phyloP scores from a whole-genome alignment of 2,329 filamentous ascomycete genomes.

The Penicillium sp. region DNA sequence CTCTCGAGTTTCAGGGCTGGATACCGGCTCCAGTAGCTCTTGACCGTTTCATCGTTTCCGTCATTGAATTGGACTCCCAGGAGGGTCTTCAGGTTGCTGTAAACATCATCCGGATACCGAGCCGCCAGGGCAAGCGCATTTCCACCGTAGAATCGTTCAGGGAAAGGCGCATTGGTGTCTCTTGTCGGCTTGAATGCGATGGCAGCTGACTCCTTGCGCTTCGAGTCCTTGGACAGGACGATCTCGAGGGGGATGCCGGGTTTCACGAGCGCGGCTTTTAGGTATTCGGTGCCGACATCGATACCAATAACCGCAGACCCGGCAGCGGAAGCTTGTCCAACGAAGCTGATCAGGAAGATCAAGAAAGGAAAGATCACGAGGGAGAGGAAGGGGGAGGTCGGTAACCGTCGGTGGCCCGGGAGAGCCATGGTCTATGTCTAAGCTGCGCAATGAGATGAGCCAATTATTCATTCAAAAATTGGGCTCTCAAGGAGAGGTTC shows the following conservation, averaged over 20 bases:
- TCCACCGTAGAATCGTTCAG: slow-evolving; percentile 86
- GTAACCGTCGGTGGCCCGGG: slow-evolving; percentile 28
- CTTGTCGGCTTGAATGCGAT: slow-evolving; percentile 89
- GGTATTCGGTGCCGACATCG: slow-evolving; percentile 92
- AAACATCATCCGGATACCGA: slow-evolving; percentile 89
- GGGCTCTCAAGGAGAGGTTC: background rate
- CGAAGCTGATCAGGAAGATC: slow-evolving; percentile 54
- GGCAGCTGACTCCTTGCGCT: slow-evolving; percentile 88
- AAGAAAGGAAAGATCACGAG: slow-evolving; percentile 51
- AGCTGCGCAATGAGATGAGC: slow-evolving; percentile 24
- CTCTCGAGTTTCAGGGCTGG: slow-evolving; percentile 71
- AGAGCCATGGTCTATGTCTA: slow-evolving; percentile 33
- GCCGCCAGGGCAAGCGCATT: slow-evolving; percentile 85
- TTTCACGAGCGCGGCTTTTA: slow-evolving; percentile 94
- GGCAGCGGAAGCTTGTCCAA: slow-evolving; percentile 57
- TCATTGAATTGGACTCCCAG: slow-evolving; percentile 65
- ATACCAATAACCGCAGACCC: slow-evolving; percentile 82
- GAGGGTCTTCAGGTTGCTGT: slow-evolving; percentile 87
- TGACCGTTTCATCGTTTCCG: slow-evolving; percentile 51
- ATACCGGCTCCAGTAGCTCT: slow-evolving; percentile 71
- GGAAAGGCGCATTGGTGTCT: slow-evolving; percentile 65
- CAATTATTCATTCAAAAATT: background rate
- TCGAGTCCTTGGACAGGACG: slow-evolving; percentile 94
- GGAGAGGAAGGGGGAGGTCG: slow-evolving; percentile 38
- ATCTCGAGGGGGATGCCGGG: slow-evolving; percentile 97